phyloP scores from a whole-genome alignment of 176 grass and related monocot genomes.

The Carex myosuroides region DNA sequence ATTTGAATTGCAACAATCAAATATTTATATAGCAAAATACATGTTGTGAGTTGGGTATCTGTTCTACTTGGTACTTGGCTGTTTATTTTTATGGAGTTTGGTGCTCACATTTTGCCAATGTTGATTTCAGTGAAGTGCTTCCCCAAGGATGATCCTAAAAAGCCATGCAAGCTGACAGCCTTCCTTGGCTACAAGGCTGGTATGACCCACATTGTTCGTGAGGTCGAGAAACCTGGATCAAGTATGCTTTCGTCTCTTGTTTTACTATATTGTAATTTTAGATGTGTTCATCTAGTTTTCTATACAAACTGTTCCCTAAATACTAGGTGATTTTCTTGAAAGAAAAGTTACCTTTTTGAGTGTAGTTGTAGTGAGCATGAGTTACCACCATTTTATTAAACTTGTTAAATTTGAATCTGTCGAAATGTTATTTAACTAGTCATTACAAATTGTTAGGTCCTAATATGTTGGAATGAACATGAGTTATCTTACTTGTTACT shows the following conservation, averaged over 20 bases:
- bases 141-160: constrained; percentile 60
- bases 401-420: no score
- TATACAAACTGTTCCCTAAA: neutral
- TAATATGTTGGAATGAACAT: no score
- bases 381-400: no score
- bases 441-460: neutral
- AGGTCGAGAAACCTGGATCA: constrained; percentile 84
- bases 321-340: neutral
- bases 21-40: neutral
- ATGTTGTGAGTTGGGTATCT: neutral
- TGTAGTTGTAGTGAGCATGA: neutral
- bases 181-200: constrained; percentile 98
- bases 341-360: no score
- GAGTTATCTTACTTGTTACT: neutral
- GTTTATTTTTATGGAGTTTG: neutral
- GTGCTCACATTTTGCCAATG: neutral
- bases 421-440: neutral
- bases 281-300: neutral
- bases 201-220: constrained; percentile 97
- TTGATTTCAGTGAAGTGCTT: constrained; percentile 72
- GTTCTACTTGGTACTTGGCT: neutral
- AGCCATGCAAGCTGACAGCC: constrained; percentile 67
- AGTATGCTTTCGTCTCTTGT: constrained; percentile 19
- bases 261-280: neutral
- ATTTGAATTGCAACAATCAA: neutral